Percentiles rank a stretch among this genome's conserved stretches.
phyloP scores from a whole-genome alignment of 768 basidiomycete species.

The Lactifluus pinguis region DNA sequence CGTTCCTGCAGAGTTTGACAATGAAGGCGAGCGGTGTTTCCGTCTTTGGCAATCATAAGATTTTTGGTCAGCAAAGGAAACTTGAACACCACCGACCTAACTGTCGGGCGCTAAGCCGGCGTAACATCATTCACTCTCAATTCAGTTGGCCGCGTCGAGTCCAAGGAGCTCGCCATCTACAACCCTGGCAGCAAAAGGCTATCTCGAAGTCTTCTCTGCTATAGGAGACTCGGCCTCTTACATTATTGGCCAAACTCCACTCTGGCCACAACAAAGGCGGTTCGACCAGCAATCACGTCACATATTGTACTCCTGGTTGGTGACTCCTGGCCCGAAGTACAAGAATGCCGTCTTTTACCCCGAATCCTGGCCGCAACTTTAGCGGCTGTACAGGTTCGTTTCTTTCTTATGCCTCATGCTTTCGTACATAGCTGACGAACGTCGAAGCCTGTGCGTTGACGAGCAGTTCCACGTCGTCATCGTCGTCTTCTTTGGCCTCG shows the following conservation, averaged over 20 bases:
- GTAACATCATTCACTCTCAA: conserved; percentile 23
- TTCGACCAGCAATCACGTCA: conserved; percentile 18
- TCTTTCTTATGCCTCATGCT: not conserved
- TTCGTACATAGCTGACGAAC: not conserved
- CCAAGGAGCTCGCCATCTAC: conserved; percentile 27
- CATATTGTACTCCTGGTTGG: conserved; percentile 13
- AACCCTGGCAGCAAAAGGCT: conserved; percentile 23
- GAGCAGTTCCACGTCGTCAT: too few species aligned
- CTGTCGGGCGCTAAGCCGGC: conserved; percentile 28
- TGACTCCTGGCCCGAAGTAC: not conserved
- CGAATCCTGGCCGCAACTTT: too few species aligned
- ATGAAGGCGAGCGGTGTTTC: conserved; percentile 23
- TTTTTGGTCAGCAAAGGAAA: conserved; percentile 29
- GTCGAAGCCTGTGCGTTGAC: not conserved
- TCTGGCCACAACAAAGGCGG: not conserved
- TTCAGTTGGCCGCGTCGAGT: conserved; percentile 6
- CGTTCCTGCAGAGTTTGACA: conserved; percentile 25
- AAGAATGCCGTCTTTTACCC: not conserved
- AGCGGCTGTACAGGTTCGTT: not conserved
- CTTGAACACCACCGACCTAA: conserved; percentile 25
- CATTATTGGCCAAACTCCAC: conserved; percentile 6
- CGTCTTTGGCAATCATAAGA: too few species aligned
- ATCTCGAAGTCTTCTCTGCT: conserved; percentile 25
- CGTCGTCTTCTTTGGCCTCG: too few species aligned
- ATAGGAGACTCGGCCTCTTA: conserved; percentile 31